Base-by-base conservation (phyloP, 345 rosid species). In the Rhizophora apiculata region DNA sequence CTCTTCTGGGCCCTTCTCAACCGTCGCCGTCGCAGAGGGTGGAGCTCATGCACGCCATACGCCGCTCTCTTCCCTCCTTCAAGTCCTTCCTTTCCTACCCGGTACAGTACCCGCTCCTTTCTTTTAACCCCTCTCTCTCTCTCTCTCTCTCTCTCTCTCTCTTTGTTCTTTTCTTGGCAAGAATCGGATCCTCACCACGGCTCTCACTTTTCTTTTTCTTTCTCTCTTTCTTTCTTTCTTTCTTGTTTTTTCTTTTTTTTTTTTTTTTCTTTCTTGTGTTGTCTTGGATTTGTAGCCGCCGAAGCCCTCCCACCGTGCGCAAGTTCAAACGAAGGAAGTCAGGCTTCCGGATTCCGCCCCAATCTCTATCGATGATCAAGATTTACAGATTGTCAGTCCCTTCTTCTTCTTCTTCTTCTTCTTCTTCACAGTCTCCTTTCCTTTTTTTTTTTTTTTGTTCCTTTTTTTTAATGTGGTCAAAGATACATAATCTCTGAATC, bases 261-360 rank as follows among this genome's bases (percentile, higher is more conserved):
- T 11, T 48, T 1, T 56, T 43, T 56, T 59, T 48, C 6, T 0
- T 43, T 64, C 30, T 19, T 62, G 6, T 54, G 2, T 26, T 19
- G 18, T 21, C 21, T 63, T 37, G 18, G 20, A 18, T 21, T 76
- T 64, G 52, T 71, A 94, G 98, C 87, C 95, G 59, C 96, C 98
- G 4, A 91, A 82, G 56, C 81, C 82, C 1, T 87, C 91, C 0
- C 93, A 91, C 73, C 86, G 97, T 63, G 79, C 88, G 31, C 96
- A 94, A 80, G 87, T 94, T 27, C 96, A 86, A 82, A 83, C 87
- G 8, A 81, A 72, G 72, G 95, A 94, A 82, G 89, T 94, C 49
- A 85, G 96, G 82, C 87, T 94, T 62, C 97, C 95, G 5, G 95
- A 91, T 84, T 89, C 97, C 26, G 66, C 86, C 9, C 90, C 95